Evolutionary conservation across 2,329 filamentous ascomycete genomes (phyloP).

Genomic region (Penicillium crustosum): DNA sequence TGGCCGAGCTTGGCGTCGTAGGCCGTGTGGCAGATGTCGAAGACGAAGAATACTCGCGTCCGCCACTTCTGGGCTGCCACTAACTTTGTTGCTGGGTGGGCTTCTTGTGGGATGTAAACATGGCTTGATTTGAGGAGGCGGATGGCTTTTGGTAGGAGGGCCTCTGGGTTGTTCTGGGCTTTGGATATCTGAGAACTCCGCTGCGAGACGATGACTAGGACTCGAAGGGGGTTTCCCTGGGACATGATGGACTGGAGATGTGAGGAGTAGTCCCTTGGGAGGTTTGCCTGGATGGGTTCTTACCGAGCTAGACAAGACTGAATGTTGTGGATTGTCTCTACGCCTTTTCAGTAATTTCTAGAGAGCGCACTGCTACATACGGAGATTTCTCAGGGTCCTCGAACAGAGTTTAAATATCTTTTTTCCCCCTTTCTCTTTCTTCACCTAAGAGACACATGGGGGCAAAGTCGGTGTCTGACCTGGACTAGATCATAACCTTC

Average conservation of each 20-base stretch:
- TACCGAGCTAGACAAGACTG: not conserved
- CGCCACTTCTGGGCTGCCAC: conserved; percentile 26
- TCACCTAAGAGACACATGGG: not conserved
- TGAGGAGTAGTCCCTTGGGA: not conserved
- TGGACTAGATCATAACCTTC: conserved; percentile 8
- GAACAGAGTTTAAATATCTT: not conserved
- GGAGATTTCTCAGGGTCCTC: not conserved
- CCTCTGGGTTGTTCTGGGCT: conserved; percentile 20
- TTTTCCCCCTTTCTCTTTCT: not conserved
- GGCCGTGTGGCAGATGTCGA: conserved; percentile 25
- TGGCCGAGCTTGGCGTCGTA: conserved; percentile 26
- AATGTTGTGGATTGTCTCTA: not conserved
- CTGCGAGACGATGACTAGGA: conserved; percentile 27
- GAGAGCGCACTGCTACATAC: not conserved
- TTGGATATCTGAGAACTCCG: conserved; percentile 19
- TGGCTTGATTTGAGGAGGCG: conserved; percentile 18
- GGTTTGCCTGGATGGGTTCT: not conserved
- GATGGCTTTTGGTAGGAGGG: conserved; percentile 22
- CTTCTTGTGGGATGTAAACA: conserved; percentile 7
- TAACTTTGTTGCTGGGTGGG: conserved; percentile 12
- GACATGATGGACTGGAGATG: conserved; percentile 6
- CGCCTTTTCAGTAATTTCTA: not conserved
- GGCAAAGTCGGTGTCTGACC: conserved; percentile 5
- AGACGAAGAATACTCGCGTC: conserved; percentile 28
- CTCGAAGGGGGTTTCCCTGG: conserved; percentile 20